These are phyloP conservation scores for Sanghuangporus baumii DNA, from an alignment of 1,284 basidiomycete genomes.

Conservation along the genomic window DNA sequence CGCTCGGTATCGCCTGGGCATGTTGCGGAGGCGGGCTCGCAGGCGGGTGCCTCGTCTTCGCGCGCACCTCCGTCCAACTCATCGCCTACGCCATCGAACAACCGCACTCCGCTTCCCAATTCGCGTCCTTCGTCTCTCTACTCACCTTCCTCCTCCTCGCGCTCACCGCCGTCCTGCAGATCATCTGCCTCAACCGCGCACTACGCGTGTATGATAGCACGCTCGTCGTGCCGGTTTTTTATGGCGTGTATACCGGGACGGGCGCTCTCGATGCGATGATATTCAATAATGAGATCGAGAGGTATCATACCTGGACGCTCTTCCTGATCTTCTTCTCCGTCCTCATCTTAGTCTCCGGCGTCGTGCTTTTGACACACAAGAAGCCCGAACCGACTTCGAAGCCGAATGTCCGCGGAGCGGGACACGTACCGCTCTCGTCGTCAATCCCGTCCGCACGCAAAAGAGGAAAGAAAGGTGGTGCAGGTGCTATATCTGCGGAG, in stretches of 20 bases:
- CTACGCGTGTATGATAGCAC: conserved; percentile 77
- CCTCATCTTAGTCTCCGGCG: conserved; percentile 77
- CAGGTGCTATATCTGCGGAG: conserved; percentile 24
- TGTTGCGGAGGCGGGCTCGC: conserved; percentile 86
- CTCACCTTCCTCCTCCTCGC: conserved; percentile 79
- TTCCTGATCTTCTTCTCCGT: conserved; percentile 85
- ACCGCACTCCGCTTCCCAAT: conserved; percentile 79
- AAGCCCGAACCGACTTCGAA: conserved; percentile 54
- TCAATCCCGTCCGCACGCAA: conserved; percentile 14
- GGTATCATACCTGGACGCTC: conserved; percentile 81
- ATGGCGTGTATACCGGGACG: conserved; percentile 60
- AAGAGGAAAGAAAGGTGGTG: conserved; percentile 19
- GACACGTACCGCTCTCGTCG: conserved; percentile 16
- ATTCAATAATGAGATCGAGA: conserved; percentile 77
- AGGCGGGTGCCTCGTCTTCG: conserved; percentile 85
- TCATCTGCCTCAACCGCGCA: conserved; percentile 85
- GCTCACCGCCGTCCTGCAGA: conserved; percentile 81
- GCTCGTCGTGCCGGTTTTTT: conserved; percentile 69
- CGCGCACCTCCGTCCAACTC: conserved; percentile 80
- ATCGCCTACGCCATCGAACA: conserved; percentile 61
- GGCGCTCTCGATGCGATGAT: conserved; percentile 68
- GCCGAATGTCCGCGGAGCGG: conserved; percentile 18
- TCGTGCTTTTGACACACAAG: conserved; percentile 80
- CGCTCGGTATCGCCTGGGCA: conserved; percentile 88
- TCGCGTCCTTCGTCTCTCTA: conserved; percentile 75